phyloP scores from a whole-genome alignment of 2,329 filamentous ascomycete genomes.

The Lizonia empirigonia region DNA sequence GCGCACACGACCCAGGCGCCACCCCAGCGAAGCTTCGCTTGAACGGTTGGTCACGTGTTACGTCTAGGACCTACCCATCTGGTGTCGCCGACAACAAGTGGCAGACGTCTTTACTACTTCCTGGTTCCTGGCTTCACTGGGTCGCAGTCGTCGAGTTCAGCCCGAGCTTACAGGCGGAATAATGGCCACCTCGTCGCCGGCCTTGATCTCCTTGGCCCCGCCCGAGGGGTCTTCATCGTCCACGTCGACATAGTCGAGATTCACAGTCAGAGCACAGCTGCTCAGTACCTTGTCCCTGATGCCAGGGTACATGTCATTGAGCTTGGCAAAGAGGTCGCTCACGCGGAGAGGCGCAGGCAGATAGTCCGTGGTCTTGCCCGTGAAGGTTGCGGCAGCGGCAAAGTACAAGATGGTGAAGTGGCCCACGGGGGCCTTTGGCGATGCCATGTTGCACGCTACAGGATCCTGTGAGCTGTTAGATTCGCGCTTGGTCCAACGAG shows the following conservation, averaged over 20 bases:
- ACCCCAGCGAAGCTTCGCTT: too few relatives aligned
- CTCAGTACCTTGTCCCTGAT: slow-evolving; percentile 71
- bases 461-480: slow-evolving; percentile 25
- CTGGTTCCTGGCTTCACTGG: not conserved
- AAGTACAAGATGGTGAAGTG: slow-evolving; percentile 85
- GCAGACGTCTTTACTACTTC: not conserved
- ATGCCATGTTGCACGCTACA: slow-evolving; percentile 39
- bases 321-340: slow-evolving; percentile 65
- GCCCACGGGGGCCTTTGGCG: slow-evolving; percentile 60
- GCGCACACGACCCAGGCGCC: too few relatives aligned
- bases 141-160: slow-evolving; percentile 50
- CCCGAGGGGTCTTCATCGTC: slow-evolving; percentile 55
- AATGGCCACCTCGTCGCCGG: slow-evolving; percentile 83
- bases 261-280: slow-evolving; percentile 78
- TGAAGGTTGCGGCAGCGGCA: slow-evolving; percentile 73
- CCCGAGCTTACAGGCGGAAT: slow-evolving; percentile 89
- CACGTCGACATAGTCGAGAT: slow-evolving; percentile 79
- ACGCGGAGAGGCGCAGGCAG: slow-evolving; percentile 70
- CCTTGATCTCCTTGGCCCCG: slow-evolving; percentile 62
- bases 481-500: not conserved
- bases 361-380: slow-evolving; percentile 68
- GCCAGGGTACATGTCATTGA: slow-evolving; percentile 73
- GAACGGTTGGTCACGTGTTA: too few relatives aligned
- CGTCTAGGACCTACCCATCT: not conserved
- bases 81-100: not conserved